Evolutionary conservation across 2,329 filamentous ascomycete genomes (phyloP), one percentile per base, ranked within the genome.

Genomic region (Botrytis cinerea): DNA sequence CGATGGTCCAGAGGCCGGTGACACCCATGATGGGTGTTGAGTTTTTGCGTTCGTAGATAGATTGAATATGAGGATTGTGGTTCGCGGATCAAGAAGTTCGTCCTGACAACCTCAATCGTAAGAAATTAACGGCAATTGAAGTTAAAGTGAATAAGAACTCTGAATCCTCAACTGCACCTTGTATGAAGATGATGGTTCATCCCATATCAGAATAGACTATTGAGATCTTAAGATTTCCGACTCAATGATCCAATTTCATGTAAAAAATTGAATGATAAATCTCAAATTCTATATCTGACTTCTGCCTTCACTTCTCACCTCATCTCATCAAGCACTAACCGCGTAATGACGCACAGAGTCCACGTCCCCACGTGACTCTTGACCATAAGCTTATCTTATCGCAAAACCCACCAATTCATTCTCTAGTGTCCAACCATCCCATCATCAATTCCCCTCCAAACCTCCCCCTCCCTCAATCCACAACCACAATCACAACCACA

Each of bases 1-100:
- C 87, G 70, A 99, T 94, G 76, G 93, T 95, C 96, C 96, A 99
- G 77, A 99, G 93, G 77, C 95, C 95, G 81, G 95, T 97, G 77
- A 99, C 96, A 91, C 96, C 96, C 96, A 99, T 99, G 80, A 74
- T 79, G 81, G 32, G 51, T 18, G 35, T 66, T 16, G 45, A 9
- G 43, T 38, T 7, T 14, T 45, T 28, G 48, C 20, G 16, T 7
- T 20, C 32, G 43, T 51, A 38, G 20, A 40, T 20, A 12, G 1
- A 9, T 54, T 40, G 28, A 7, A 25, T 1, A 7, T 22, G 1
- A 9, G 25, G 7, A 48, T 38, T 64, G 32, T 35, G 18, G 22
- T 40, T 67, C 38, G 54, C 38, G n/a, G 57, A 64, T 9, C 10
- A 16, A 22, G 20, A n/a, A 43, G 9, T 32, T 43, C 10, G 35